Conservation (phyloP, 2,329 filamentous ascomycete species). For the Monilinia vaccinii-corymbosi region DNA sequence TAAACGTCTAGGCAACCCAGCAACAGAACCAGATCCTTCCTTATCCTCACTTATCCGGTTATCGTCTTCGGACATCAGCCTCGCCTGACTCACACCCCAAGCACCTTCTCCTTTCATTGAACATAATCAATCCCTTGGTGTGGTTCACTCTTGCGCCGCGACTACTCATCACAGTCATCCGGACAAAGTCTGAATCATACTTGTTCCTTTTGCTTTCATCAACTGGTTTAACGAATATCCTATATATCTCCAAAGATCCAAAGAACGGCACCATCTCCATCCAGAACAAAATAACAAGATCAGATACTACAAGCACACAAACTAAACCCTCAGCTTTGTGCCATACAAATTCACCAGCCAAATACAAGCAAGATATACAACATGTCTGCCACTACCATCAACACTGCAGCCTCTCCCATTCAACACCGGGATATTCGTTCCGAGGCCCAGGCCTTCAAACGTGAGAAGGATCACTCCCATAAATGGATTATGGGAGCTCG, state of each 20-base stretch:
- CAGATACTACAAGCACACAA: not conserved
- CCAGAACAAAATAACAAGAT: not conserved
- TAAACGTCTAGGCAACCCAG: not conserved
- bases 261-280: not conserved
- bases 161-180: conserved; percentile 2
- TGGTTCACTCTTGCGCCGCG: not conserved
- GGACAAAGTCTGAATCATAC: not conserved
- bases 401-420: conserved; percentile 17
- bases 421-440: conserved; percentile 28
- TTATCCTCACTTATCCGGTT: not conserved
- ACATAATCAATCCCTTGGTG: not conserved
- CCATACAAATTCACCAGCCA: not conserved
- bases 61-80: not conserved
- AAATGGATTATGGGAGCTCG: conserved; percentile 26
- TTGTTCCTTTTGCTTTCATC: not conserved
- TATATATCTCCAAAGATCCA: not conserved
- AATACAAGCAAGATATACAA: not conserved
- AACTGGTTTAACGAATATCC: not conserved
- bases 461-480: conserved; percentile 24
- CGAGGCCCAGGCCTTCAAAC: conserved; percentile 23
- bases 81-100: conserved; percentile 1
- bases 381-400: conserved; percentile 25
- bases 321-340: not conserved
- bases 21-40: too few relatives aligned
- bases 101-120: not conserved